A percentile compares a stretch with the other conserved stretches of the same genome.
Conservation (phyloP, 2,329 filamentous ascomycete genomes). For the Epichloe coenophiala region DNA sequence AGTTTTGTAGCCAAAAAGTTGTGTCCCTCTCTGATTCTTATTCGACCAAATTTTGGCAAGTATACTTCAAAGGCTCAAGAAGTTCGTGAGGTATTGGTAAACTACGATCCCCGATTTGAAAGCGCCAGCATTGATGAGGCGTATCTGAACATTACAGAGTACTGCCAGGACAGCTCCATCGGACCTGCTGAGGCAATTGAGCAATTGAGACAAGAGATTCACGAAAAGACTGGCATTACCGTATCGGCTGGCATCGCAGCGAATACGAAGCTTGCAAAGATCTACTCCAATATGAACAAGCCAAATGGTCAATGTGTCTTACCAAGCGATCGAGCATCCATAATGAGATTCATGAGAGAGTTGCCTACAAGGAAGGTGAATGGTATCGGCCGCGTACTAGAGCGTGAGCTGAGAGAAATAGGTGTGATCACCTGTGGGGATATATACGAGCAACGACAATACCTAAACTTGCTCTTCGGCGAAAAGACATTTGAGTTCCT, state of each 20-base stretch:
- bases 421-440: slow-evolving; percentile 83
- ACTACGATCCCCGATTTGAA: slow-evolving; percentile 87
- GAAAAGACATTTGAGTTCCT: slow-evolving; percentile 86
- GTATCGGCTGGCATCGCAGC: slow-evolving; percentile 90
- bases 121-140: slow-evolving; percentile 93
- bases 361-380: slow-evolving; percentile 86
- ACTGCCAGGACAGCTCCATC: slow-evolving; percentile 57
- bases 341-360: slow-evolving; percentile 75
- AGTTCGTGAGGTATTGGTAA: slow-evolving; percentile 64
- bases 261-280: slow-evolving; percentile 89
- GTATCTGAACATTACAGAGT: slow-evolving; percentile 86
- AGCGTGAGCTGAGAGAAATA: slow-evolving; percentile 77
- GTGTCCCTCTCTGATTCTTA: slow-evolving; percentile 69
- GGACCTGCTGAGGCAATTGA: slow-evolving; percentile 60
- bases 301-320: slow-evolving; percentile 84
- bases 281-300: slow-evolving; percentile 90
- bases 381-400: slow-evolving; percentile 85
- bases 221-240: slow-evolving; percentile 66
- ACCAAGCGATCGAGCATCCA: slow-evolving; percentile 54
- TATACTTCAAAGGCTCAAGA: slow-evolving; percentile 85
- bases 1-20: slow-evolving; percentile 90
- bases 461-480: slow-evolving; percentile 67
- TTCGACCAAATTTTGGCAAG: slow-evolving; percentile 81
- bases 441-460: slow-evolving; percentile 63
- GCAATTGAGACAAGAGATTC: slow-evolving; percentile 64